These are phyloP conservation scores for Tricladium varicosporioides DNA, from an alignment of 2,329 filamentous ascomycete species.

Conservation along the genomic window DNA sequence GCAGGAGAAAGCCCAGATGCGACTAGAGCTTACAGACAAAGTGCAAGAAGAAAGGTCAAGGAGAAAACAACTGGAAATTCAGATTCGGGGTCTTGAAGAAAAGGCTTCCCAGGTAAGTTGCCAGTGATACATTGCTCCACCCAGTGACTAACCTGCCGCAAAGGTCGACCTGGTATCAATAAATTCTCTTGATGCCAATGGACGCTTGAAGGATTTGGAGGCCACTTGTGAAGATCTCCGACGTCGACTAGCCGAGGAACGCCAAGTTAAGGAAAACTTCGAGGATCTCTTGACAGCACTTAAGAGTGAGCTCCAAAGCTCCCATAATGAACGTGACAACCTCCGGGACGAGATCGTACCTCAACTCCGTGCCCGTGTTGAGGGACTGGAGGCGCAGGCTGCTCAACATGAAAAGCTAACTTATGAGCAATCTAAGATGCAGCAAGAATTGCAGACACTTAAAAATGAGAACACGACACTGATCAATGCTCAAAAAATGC, in stretches of 20 bases:
- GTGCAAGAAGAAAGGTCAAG: slow-evolving; percentile 81
- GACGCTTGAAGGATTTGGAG: slow-evolving; percentile 75
- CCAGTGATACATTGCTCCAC: too few relatives aligned
- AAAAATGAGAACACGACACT: slow-evolving; percentile 62
- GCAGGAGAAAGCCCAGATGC: slow-evolving; percentile 85
- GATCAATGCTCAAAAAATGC: slow-evolving; percentile 42
- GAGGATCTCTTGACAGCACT: slow-evolving; percentile 87
- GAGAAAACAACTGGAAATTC: slow-evolving; percentile 74
- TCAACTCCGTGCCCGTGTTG: slow-evolving; percentile 70
- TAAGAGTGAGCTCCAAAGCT: slow-evolving; percentile 75
- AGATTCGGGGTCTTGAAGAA: slow-evolving; percentile 79
- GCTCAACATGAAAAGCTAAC: slow-evolving; percentile 69
- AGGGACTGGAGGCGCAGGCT: slow-evolving; percentile 74
- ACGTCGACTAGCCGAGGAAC: slow-evolving; percentile 79
- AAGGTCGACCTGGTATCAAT: slow-evolving; percentile 46
- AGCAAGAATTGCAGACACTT: slow-evolving; percentile 77
- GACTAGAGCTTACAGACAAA: slow-evolving; percentile 80
- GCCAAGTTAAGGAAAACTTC: slow-evolving; percentile 86
- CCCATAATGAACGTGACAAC: slow-evolving; percentile 87
- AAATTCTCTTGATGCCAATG: slow-evolving; percentile 54
- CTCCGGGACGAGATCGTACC: slow-evolving; percentile 86
- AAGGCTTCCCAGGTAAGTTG: slow-evolving; percentile 63
- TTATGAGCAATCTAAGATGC: slow-evolving; percentile 80
- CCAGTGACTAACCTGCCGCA: slow-evolving; percentile 17
- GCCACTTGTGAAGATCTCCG: slow-evolving; percentile 76